phyloP scores from a whole-genome alignment of 768 basidiomycete species.

The Sarcomyxa edulis region DNA sequence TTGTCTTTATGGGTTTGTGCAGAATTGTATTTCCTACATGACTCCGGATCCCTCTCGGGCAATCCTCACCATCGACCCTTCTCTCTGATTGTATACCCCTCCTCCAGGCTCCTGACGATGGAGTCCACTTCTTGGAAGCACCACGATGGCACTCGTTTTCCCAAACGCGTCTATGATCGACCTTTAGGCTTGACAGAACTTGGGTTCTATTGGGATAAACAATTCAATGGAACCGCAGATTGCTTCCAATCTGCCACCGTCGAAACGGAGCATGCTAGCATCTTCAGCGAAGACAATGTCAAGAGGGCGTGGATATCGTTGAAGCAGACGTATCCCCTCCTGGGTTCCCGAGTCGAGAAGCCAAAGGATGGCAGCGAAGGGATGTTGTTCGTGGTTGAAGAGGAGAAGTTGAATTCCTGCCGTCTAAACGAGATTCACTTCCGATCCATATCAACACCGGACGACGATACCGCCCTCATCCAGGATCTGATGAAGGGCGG shows the following conservation, averaged over 20 bases:
- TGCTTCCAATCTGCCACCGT: conserved; percentile 28
- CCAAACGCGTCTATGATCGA: conserved; percentile 24
- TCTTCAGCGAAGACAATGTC: conserved; percentile 26
- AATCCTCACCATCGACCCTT: too few relatives aligned
- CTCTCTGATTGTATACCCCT: too few relatives aligned
- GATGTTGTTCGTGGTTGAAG: conserved; percentile 37
- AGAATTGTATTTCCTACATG: too few relatives aligned
- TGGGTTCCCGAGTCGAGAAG: conserved; percentile 34
- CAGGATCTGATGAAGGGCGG: conserved; percentile 25
- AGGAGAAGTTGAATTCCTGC: conserved; percentile 25
- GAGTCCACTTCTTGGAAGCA: conserved; percentile 8
- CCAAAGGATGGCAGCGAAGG: conserved; percentile 16
- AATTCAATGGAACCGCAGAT: conserved; percentile 41
- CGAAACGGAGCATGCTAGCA: conserved; percentile 13
- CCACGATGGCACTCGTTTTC: neutral
- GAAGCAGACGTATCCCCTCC: conserved; percentile 46
- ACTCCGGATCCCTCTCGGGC: too few relatives aligned
- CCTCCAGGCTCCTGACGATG: neutral
- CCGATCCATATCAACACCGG: conserved; percentile 22
- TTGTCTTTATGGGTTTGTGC: too few relatives aligned
- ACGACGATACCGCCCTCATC: conserved; percentile 26
- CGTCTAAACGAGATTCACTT: conserved; percentile 34
- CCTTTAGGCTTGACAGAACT: conserved; percentile 34
- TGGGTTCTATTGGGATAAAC: conserved; percentile 36
- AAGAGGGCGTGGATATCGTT: conserved; percentile 36